phyloP scores from a whole-genome alignment of 2,329 filamentous ascomycete species.

The Claviceps maximensis region DNA sequence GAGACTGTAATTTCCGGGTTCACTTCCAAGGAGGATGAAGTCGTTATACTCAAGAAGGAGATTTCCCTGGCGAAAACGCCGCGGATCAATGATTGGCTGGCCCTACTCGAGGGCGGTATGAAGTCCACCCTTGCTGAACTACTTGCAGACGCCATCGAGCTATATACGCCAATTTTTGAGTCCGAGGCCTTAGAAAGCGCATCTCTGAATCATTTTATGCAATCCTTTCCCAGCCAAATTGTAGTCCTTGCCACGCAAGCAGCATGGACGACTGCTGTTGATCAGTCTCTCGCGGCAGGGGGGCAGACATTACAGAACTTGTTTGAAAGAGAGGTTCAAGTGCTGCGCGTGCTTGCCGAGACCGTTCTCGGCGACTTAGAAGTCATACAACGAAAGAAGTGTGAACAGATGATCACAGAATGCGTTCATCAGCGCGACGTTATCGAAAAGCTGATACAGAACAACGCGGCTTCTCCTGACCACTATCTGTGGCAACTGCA shows the following conservation, averaged over 20 bases:
- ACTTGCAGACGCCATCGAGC: slow-evolving; percentile 70
- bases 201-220: slow-evolving; percentile 68
- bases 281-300: slow-evolving; percentile 59
- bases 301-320: slow-evolving; percentile 57
- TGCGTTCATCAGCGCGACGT: slow-evolving; percentile 95
- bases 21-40: slow-evolving; percentile 89
- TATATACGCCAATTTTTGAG: slow-evolving; percentile 68
- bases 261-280: slow-evolving; percentile 83
- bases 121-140: slow-evolving; percentile 86
- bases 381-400: slow-evolving; percentile 82
- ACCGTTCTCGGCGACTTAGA: slow-evolving; percentile 86
- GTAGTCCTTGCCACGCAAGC: slow-evolving; percentile 89
- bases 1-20: slow-evolving; percentile 82
- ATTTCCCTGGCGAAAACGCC: slow-evolving; percentile 90
- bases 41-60: slow-evolving; percentile 74
- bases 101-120: slow-evolving; percentile 83
- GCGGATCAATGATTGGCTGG: slow-evolving; percentile 98
- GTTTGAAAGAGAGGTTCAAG: slow-evolving; percentile 70
- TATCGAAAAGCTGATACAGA: slow-evolving; percentile 71
- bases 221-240: slow-evolving; percentile 79
- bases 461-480: slow-evolving; percentile 58
- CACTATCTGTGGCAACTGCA: slow-evolving; percentile 91
- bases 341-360: slow-evolving; percentile 73
- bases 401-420: slow-evolving; percentile 96
- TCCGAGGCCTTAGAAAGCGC: slow-evolving; percentile 55